These are phyloP conservation scores for Podila minutissima DNA, from an alignment of 192 early-diverging fungal species.

Conservation along the genomic window DNA sequence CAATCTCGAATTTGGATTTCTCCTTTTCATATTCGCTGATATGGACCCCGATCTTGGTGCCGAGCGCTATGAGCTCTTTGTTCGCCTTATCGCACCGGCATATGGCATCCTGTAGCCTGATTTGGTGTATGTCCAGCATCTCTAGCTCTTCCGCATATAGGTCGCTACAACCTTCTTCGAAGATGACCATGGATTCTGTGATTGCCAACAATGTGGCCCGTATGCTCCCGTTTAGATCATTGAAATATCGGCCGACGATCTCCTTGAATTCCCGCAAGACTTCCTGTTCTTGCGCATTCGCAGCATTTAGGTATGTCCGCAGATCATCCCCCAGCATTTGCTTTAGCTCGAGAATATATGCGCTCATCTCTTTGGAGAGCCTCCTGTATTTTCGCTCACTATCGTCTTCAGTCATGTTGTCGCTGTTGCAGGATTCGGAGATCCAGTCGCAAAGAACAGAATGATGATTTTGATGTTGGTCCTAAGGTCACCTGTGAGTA, in stretches of 20 bases:
- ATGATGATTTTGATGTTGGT: too few relatives aligned
- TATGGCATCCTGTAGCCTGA: neutral
- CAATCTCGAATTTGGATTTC: constrained; percentile 6
- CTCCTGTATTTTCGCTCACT: neutral
- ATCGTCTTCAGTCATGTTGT: constrained; percentile 7
- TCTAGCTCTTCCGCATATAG: constrained; percentile 4
- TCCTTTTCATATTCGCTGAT: constrained; percentile 11
- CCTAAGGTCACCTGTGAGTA: too few relatives aligned
- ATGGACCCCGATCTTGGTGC: constrained; percentile 8
- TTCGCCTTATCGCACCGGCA: neutral
- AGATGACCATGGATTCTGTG: constrained; percentile 18
- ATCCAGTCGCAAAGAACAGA: too few relatives aligned
- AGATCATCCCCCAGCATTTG: constrained; percentile 7
- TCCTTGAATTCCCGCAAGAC: constrained; percentile 9
- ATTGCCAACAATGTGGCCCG: constrained; percentile 5
- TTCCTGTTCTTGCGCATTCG: constrained; percentile 5
- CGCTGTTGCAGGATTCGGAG: neutral
- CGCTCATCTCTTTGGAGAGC: constrained; percentile 6
- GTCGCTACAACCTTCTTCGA: constrained; percentile 12
- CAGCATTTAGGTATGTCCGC: constrained; percentile 4
- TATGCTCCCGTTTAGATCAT: constrained; percentile 5
- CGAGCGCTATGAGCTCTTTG: constrained; percentile 2
- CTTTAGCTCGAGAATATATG: neutral
- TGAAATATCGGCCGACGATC: constrained; percentile 12
- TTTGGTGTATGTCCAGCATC: constrained; percentile 8